Conservation (phyloP, 202 grass and related monocot species). For the Schoenoplectus triqueter region DNA sequence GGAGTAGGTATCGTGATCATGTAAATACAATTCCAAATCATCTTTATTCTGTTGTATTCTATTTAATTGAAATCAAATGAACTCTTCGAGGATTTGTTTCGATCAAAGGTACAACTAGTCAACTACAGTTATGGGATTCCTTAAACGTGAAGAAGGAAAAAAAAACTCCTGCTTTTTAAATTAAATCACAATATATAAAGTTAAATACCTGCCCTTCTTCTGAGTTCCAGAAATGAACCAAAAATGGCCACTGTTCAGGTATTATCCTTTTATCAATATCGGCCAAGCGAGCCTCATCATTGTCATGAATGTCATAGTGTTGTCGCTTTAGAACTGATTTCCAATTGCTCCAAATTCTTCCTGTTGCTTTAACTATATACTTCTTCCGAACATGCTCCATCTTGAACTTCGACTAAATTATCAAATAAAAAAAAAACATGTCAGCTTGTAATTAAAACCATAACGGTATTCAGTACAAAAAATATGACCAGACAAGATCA, state of each 20-base stretch:
- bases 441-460: constrained; percentile 28
- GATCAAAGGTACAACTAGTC: too few relatives aligned
- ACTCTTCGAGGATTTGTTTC: background rate
- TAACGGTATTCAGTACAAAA: background rate
- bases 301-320: constrained; percentile 60
- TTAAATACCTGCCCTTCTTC: constrained; percentile 50
- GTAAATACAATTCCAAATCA: background rate
- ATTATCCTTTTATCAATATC: constrained; percentile 51
- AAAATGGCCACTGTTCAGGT: constrained; percentile 55
- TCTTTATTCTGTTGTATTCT: background rate
- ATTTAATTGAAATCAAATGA: background rate
- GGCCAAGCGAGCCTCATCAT: constrained; percentile 53
- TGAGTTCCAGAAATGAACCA: constrained; percentile 54
- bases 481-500: background rate
- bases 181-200: background rate
- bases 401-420: constrained; percentile 57
- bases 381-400: constrained; percentile 39
- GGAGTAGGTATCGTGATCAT: background rate
- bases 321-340: constrained; percentile 44
- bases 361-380: constrained; percentile 48
- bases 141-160: background rate
- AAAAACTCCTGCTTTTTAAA: background rate
- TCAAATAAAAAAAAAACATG: constrained; percentile 38
- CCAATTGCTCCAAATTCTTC: constrained; percentile 48
- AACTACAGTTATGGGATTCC: background rate